These are phyloP conservation scores for Rugonectria rugulosa DNA, from an alignment of 2,329 filamentous ascomycete genomes.

Conservation along the genomic window DNA sequence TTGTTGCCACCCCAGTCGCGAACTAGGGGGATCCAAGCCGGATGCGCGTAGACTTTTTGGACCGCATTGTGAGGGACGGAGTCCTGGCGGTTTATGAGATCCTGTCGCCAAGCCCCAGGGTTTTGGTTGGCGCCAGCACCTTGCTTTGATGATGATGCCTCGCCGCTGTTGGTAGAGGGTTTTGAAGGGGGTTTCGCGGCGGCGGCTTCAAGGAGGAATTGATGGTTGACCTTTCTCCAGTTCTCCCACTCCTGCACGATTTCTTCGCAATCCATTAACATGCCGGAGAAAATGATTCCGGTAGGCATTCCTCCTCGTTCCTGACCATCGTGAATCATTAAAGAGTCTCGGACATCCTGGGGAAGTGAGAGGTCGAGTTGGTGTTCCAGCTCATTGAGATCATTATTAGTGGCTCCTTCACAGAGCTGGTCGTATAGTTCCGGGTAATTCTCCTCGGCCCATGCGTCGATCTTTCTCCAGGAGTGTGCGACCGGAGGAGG, in stretches of 20 bases:
- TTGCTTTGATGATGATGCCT: slow-evolving; percentile 74
- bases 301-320: slow-evolving; percentile 91
- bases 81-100: slow-evolving; percentile 83
- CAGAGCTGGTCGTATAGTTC: slow-evolving; percentile 94
- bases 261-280: slow-evolving; percentile 97
- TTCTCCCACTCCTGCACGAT: slow-evolving; percentile 98
- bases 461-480: slow-evolving; percentile 92
- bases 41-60: slow-evolving; percentile 92
- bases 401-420: slow-evolving; percentile 90
- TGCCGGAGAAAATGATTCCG: slow-evolving; percentile 90
- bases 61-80: slow-evolving; percentile 87
- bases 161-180: slow-evolving; percentile 70
- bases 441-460: slow-evolving; percentile 94
- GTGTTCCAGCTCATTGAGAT: slow-evolving; percentile 96
- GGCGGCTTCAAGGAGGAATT: slow-evolving; percentile 74
- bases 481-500: slow-evolving; percentile 88
- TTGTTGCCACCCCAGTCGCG: slow-evolving; percentile 99
- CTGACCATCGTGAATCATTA: slow-evolving; percentile 94
- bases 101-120: slow-evolving; percentile 78
- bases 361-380: slow-evolving; percentile 94
- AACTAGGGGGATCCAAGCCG: slow-evolving; percentile 93
- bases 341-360: slow-evolving; percentile 89
- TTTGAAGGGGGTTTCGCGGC: slow-evolving; percentile 71
- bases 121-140: slow-evolving; percentile 62
- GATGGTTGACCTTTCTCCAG: slow-evolving; percentile 92